A percentile compares a stretch with the other conserved stretches of the same genome.
These are phyloP conservation scores for Podospora conica DNA, from an alignment of 495 filamentous ascomycete genomes.

Conservation along the genomic window DNA sequence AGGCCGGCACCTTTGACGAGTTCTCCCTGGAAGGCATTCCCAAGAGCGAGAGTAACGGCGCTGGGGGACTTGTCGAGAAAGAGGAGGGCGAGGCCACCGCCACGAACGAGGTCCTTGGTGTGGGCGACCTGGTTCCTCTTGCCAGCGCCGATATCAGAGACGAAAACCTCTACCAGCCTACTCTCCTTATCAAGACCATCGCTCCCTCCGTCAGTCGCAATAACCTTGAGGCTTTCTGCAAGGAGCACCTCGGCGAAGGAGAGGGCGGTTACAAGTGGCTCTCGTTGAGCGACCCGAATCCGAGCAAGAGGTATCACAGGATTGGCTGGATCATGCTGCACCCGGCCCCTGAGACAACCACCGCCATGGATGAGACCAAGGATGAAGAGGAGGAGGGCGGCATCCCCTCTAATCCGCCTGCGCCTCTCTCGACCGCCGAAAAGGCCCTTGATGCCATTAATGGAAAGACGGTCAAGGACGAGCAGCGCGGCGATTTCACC, in stretches of 20 bases:
- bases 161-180: conserved; percentile 75
- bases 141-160: conserved; percentile 76
- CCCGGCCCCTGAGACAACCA: conserved; percentile 58
- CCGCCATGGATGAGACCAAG: conserved; percentile 58
- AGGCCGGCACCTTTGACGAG: conserved; percentile 79
- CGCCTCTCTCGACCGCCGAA: conserved; percentile 55
- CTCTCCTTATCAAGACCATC: conserved; percentile 95
- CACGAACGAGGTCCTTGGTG: conserved; percentile 84
- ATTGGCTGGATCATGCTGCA: conserved; percentile 98
- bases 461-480: conserved; percentile 91
- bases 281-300: conserved; percentile 92
- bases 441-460: conserved; percentile 89
- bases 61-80: conserved; percentile 81
- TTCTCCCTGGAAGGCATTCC: conserved; percentile 94
- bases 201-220: conserved; percentile 92
- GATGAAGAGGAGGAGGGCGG: conserved; percentile 44
- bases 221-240: conserved; percentile 87
- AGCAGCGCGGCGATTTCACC: conserved; percentile 87
- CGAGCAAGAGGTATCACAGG: conserved; percentile 90
- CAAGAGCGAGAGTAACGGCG: conserved; percentile 85
- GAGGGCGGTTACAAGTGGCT: conserved; percentile 87
- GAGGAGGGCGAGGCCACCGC: conserved; percentile 91
- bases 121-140: conserved; percentile 78
- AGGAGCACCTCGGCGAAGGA: conserved; percentile 79
- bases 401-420: conserved; percentile 28